phyloP scores from a whole-genome alignment of 2,329 filamentous ascomycete species.

The Aspergillus piperis region DNA sequence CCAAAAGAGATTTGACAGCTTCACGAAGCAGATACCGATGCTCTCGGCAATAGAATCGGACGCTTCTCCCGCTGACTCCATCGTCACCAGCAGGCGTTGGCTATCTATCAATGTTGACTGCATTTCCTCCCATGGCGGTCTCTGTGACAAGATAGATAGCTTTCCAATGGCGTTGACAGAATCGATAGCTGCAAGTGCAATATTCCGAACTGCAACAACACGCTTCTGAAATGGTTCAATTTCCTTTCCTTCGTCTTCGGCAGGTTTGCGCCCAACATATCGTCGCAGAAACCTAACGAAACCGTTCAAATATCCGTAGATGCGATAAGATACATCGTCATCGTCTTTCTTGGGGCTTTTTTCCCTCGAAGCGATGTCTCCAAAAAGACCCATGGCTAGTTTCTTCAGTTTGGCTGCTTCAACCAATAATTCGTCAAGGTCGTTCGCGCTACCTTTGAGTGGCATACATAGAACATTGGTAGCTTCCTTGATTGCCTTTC shows the following conservation, averaged over 20 bases:
- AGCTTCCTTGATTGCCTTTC: conserved; percentile 36
- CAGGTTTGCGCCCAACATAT: conserved; percentile 39
- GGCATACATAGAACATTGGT: conserved; percentile 37
- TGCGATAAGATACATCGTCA: conserved; percentile 25
- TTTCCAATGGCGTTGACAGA: conserved; percentile 44
- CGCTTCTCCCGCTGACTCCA: conserved; percentile 22
- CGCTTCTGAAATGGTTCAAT: conserved; percentile 35
- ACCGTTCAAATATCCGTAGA: conserved; percentile 40
- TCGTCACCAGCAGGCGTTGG: conserved; percentile 36
- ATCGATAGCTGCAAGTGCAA: conserved; percentile 44
- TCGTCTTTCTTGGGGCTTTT: conserved; percentile 16
- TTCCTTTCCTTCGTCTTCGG: conserved; percentile 31
- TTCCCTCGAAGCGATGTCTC: conserved; percentile 31
- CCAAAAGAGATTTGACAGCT: conserved; percentile 51
- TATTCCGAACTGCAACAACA: conserved; percentile 35
- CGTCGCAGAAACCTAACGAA: conserved; percentile 45
- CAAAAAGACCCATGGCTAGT: conserved; percentile 40
- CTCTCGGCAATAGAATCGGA: conserved; percentile 23
- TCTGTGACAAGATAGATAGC: conserved; percentile 38
- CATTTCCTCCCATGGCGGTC: conserved; percentile 41
- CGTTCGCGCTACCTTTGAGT: conserved; percentile 41
- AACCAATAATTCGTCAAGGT: conserved; percentile 48
- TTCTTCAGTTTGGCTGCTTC: conserved; percentile 48
- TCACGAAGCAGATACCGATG: conserved; percentile 35
- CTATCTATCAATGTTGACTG: conserved; percentile 40